These are phyloP conservation scores for Clathrus columnatus DNA, from an alignment of 768 basidiomycete genomes.

Conservation along the genomic window DNA sequence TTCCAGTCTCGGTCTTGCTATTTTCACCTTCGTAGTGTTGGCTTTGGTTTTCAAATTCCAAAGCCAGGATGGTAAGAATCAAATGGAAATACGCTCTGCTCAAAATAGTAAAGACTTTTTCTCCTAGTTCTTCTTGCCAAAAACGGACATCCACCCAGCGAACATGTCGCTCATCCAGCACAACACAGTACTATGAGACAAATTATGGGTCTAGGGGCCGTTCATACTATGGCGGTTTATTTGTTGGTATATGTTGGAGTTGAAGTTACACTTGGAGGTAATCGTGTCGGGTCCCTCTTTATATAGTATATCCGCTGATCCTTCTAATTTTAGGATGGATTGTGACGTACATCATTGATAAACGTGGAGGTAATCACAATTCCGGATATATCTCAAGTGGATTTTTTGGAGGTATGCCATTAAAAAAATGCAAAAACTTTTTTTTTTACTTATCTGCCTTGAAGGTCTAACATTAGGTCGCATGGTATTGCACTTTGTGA, in stretches of 20 bases:
- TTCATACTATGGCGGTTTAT: constrained; percentile 57
- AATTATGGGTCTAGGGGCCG: constrained; percentile 42
- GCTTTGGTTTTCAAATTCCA: neutral
- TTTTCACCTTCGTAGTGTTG: constrained; percentile 10
- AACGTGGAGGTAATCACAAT: constrained; percentile 36
- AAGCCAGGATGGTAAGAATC: neutral
- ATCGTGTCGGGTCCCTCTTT: neutral
- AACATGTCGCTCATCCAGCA: neutral
- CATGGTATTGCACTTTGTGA: neutral
- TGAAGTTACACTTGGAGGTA: constrained; percentile 47
- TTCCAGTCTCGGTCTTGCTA: constrained; percentile 31
- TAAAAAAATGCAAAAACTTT: constrained; percentile 12
- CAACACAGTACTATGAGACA: constrained; percentile 24
- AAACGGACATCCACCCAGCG: neutral
- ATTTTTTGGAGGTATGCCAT: constrained; percentile 33
- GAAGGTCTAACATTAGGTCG: constrained; percentile 11
- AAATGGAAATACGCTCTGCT: neutral
- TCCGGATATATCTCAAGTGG: constrained; percentile 44
- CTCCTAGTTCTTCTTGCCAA: neutral
- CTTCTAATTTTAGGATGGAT: constrained; percentile 38
- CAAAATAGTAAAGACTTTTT: no score
- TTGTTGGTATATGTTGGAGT: constrained; percentile 61
- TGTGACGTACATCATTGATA: constrained; percentile 40
- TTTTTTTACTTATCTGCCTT: constrained; percentile 8
- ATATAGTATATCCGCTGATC: neutral